Conservation (phyloP, 108 stramenopile genomes). For the Nitzschia sp. region DNA sequence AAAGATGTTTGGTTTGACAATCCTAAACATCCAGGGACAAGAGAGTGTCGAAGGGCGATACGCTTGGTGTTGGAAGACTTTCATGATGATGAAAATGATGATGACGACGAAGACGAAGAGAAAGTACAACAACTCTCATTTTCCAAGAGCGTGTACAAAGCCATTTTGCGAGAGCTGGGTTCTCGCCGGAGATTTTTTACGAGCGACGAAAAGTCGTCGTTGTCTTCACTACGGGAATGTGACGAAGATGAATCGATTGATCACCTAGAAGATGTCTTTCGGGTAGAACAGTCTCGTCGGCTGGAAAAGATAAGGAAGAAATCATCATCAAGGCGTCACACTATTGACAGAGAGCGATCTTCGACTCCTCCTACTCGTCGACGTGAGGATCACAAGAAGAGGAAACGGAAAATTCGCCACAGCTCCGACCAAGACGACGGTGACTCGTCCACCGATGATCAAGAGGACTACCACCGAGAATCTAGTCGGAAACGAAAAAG, state of each 20-base stretch:
- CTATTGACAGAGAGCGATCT: neutral
- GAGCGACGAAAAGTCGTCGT: neutral
- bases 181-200: neutral
- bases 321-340: neutral
- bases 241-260: neutral
- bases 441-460: neutral
- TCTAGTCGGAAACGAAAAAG: neutral
- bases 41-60: neutral
- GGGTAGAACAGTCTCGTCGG: neutral
- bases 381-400: neutral
- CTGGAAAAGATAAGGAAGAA: neutral
- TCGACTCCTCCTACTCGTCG: too few species aligned
- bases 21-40: neutral
- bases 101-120: neutral
- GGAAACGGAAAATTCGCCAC: neutral
- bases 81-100: neutral
- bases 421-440: neutral
- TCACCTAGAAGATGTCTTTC: neutral
- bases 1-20: conserved; percentile 3
- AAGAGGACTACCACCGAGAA: neutral
- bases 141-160: neutral
- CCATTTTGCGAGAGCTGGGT: neutral
- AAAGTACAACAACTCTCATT: neutral
- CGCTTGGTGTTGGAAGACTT: neutral
- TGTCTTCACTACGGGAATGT: neutral